Base-by-base conservation (phyloP, 352 stramenopile genomes). In the Pythium monospermum region DNA sequence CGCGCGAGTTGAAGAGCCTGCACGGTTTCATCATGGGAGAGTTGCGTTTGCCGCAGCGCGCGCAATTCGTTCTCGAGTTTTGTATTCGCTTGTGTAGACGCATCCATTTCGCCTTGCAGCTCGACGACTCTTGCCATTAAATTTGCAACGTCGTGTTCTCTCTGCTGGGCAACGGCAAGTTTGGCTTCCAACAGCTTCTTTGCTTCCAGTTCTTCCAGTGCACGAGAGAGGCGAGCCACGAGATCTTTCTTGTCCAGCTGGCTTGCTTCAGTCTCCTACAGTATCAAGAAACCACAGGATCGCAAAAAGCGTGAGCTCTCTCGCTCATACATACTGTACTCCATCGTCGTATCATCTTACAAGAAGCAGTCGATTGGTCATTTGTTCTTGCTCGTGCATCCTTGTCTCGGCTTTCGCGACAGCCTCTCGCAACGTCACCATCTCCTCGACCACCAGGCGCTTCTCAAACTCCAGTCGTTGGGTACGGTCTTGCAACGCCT, bases 1-100 rank as follows among this genome's bases (percentile, higher is more conserved):
- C 78, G 48, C 18, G 67, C 75, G n/a, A 84, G 70, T 39, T 89
- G 78, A 10, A 89, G 66, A 13, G 69, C 75, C 55, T 82, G 75
- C 4, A 89, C 78, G n/a, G 75, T 89, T 8, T 89, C 78, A 30
- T 89, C 78, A 15, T 89, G 66, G 6, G 78, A 89, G 6, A 85
- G 59, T 33, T 81, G 66, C 21, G 71, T 18, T 42, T 57, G 44
- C 28, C 37, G 49, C 10, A 76, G 38, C 21, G 37, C 61, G 18
- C 64, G 23, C 1, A 79, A 30, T 44, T 85, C 68, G 1, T 52
- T 42, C 41, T 68, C 61, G 16, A 69, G 23, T 15, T 53, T 66
- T 1, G 27, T 18, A 26, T 71, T 72, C n/a, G 46, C 23, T 19
- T 67, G 48, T 1, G 64, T 49, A 35, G 64, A 35, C 2, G 49